Evolutionary conservation across 2,329 filamentous ascomycete genomes (phyloP).

Genomic region (Sarocladiaceae sp.): DNA sequence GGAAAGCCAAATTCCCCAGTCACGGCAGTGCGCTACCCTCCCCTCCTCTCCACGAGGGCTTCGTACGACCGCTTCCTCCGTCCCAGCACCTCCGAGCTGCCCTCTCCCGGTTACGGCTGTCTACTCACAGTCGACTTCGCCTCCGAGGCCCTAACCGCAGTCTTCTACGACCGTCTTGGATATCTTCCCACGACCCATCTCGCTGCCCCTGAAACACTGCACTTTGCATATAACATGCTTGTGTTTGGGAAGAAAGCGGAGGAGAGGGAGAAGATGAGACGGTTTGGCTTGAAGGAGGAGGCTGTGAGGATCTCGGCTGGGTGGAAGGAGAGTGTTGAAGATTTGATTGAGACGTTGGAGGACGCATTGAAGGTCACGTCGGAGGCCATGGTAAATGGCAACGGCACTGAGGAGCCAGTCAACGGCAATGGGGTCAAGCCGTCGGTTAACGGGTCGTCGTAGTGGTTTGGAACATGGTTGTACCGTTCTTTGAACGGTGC

Average conservation of each 20-base stretch:
- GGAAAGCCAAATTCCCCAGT: conserved; percentile 29
- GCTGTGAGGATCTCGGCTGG: conserved; percentile 44
- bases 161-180: conserved; percentile 46
- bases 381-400: conserved; percentile 8
- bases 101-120: conserved; percentile 48
- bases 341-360: conserved; percentile 34
- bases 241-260: conserved; percentile 35
- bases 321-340: conserved; percentile 35
- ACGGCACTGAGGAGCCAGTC: too few species aligned
- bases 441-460: too few species aligned
- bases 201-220: conserved; percentile 47
- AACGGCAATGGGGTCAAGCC: too few species aligned
- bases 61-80: conserved; percentile 33
- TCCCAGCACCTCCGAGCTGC: conserved; percentile 37
- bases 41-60: conserved; percentile 25
- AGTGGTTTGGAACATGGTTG: too few species aligned
- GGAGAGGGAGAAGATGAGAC: conserved; percentile 30
- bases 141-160: conserved; percentile 30
- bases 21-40: conserved; percentile 40
- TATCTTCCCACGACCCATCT: conserved; percentile 50
- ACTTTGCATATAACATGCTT: conserved; percentile 42
- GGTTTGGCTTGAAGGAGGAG: conserved; percentile 32
- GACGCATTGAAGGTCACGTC: conserved; percentile 26
- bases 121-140: conserved; percentile 49
- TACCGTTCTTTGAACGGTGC: too few species aligned